Base-by-base conservation (phyloP, 2,329 filamentous ascomycete genomes). In the Xylaria hypoxylon region DNA sequence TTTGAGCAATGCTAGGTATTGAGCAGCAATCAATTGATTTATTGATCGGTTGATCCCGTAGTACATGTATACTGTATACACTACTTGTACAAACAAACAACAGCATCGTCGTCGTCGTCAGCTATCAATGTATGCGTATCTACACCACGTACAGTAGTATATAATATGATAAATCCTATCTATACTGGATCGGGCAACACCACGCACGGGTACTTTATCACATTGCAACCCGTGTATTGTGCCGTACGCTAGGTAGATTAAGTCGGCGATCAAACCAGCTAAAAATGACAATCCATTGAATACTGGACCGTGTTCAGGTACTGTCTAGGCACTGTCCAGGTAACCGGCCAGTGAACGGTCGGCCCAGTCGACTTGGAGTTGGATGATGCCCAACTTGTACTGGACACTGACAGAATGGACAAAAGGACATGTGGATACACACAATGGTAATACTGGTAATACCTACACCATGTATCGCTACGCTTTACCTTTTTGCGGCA, bases 261-360 rank as follows among this genome's bases (percentile, higher is more conserved):
- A 31, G 71, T 73, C 68, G 73, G 71, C 72, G 73, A 75, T 70
- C 72, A 73, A 75, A 68, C 70, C 60, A 40, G 63, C 58, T 57
- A 44, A 57, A 61, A 65, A 67, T 45, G 35, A 42, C 33, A 26
- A 48, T 33, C 35, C 44, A 38, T 45, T 52, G 51, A 60, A 19
- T 35, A 40, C 38, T 11, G 48, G 19, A 38, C 51, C 51, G 53
- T 31, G 10, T 40, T 26, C 40, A 58, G 26, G 33, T 40, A 50
- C n/a, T n/a, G n/a, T n/a, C n/a, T n/a, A n/a, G n/a, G n/a, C n/a
- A n/a, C n/a, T n/a, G n/a, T n/a, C n/a, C n/a, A n/a, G n/a, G n/a
- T n/a, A n/a, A n/a, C n/a, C n/a, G n/a, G n/a, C n/a, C n/a, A n/a
- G n/a, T n/a, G n/a, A n/a, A n/a, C n/a, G 11, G 11, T 10, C 31